These are phyloP conservation scores for Chlamydomonas sp. DNA, from an alignment of 139 green algal species.

Conservation along the genomic window DNA sequence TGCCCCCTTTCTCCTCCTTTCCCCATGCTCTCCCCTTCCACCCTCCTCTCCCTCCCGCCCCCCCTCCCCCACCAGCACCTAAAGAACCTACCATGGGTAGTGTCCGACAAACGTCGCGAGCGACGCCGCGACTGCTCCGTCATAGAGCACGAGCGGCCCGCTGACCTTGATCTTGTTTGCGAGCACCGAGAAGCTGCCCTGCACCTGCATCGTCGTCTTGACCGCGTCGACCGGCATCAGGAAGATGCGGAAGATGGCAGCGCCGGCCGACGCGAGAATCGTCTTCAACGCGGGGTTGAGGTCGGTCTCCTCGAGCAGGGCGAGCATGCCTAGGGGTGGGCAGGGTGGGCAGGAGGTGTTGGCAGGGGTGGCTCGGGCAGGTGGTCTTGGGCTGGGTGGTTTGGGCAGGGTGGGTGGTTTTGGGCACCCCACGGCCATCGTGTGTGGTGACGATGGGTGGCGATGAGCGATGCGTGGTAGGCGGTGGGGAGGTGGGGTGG, in stretches of 20 bases:
- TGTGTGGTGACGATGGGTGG: no score
- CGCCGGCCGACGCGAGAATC: constrained; percentile 52
- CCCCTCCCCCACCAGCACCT: no score
- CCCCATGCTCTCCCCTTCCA: no score
- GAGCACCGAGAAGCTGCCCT: constrained; percentile 52
- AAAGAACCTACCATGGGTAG: constrained; percentile 94
- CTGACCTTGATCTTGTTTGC: constrained; percentile 58
- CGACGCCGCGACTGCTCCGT: constrained; percentile 73
- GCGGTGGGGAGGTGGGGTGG: no score
- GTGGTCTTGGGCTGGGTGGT: constrained; percentile 68
- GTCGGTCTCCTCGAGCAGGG: constrained; percentile 64
- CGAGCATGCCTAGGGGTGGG: constrained; percentile 77
- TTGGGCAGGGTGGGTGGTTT: no score
- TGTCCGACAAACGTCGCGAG: constrained; percentile 83
- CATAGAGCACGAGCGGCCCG: constrained; percentile 75
- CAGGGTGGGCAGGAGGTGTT: no score
- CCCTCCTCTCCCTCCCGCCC: no score
- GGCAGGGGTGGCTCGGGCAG: constrained; percentile 87
- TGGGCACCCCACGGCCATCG: no score
- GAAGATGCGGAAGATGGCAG: constrained; percentile 75
- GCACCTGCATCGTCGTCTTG: constrained; percentile 90
- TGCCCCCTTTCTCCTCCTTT: no score
- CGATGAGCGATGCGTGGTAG: no score
- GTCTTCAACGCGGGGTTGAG: constrained; percentile 63
- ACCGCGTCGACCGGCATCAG: constrained; percentile 86